Evolutionary conservation across 192 early-diverging fungal genomes (phyloP).

Genomic region (Entomortierella chlamydospora): DNA sequence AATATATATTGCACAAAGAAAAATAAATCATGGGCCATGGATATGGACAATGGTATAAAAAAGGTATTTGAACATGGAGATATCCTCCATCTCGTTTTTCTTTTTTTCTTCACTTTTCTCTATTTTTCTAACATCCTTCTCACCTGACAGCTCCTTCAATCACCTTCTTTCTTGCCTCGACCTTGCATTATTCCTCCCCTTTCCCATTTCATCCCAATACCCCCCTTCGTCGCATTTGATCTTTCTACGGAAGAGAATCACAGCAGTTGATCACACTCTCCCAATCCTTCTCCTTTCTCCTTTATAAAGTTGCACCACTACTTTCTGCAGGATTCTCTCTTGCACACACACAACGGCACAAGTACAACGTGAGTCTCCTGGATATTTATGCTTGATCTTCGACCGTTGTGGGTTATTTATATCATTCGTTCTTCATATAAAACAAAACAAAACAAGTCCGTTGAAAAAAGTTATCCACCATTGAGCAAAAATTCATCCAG

Average conservation of each 20-base stretch:
- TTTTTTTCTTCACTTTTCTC: slow-evolving; percentile 7
- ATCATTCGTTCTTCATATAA: slow-evolving; percentile 1
- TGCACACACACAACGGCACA: not conserved
- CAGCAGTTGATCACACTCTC: not conserved
- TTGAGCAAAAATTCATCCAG: not conserved
- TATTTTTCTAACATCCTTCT: too few relatives aligned
- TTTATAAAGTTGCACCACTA: not conserved
- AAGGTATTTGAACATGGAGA: slow-evolving; percentile 33
- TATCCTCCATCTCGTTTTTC: slow-evolving; percentile 1
- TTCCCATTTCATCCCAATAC: not conserved
- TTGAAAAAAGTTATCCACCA: not conserved
- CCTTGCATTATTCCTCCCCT: not conserved
- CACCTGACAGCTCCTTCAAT: too few relatives aligned
- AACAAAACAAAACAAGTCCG: not conserved
- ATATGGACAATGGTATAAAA: too few relatives aligned
- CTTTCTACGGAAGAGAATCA: not conserved
- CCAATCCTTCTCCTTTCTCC: not conserved
- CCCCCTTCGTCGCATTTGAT: slow-evolving; percentile 2
- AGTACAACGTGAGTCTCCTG: slow-evolving; percentile 1
- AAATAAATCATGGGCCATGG: too few relatives aligned
- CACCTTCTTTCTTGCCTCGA: not conserved
- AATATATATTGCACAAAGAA: not conserved
- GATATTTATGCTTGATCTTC: slow-evolving; percentile 18
- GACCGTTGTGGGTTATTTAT: slow-evolving; percentile 11
- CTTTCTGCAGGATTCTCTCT: not conserved